Percentiles rank a stretch among this genome's conserved stretches.
phyloP scores from a whole-genome alignment of 306 rosid species.

The Leucaena leucocephala region DNA sequence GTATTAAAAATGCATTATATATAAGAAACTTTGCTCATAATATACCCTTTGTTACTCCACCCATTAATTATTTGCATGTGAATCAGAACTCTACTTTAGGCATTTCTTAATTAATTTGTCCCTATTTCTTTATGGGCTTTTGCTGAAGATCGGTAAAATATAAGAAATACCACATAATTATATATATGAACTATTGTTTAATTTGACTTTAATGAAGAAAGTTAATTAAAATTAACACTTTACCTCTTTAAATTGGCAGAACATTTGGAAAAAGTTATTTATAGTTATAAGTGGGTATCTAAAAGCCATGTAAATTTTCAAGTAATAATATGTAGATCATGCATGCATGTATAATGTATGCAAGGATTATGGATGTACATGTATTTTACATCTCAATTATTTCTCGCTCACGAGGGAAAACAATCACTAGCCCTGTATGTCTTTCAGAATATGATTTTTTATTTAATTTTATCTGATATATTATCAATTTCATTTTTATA shows the following conservation, averaged over 20 bases:
- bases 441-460: not conserved
- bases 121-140: not conserved
- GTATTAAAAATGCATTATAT: slow-evolving; percentile 5
- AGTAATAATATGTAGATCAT: not conserved
- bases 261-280: not conserved
- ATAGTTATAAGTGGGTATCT: not conserved
- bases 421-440: not conserved
- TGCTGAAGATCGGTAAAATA: not conserved
- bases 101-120: not conserved
- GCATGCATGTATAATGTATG: not conserved
- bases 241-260: not conserved
- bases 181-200: not conserved
- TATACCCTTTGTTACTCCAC: slow-evolving; percentile 12
- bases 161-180: not conserved
- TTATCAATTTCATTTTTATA: not conserved
- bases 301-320: not conserved
- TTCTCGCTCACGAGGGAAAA: not conserved
- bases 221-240: not conserved
- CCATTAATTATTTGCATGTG: slow-evolving; percentile 34
- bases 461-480: not conserved
- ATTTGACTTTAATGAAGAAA: not conserved
- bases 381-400: not conserved
- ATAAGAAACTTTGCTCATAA: slow-evolving; percentile 22
- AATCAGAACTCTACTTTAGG: not conserved
- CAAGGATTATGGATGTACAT: not conserved